Percentiles rank a stretch among this genome's conserved stretches.
Evolutionary conservation across 805 yeast species (phyloP).

Genomic region (Candida endomychidarum): DNA sequence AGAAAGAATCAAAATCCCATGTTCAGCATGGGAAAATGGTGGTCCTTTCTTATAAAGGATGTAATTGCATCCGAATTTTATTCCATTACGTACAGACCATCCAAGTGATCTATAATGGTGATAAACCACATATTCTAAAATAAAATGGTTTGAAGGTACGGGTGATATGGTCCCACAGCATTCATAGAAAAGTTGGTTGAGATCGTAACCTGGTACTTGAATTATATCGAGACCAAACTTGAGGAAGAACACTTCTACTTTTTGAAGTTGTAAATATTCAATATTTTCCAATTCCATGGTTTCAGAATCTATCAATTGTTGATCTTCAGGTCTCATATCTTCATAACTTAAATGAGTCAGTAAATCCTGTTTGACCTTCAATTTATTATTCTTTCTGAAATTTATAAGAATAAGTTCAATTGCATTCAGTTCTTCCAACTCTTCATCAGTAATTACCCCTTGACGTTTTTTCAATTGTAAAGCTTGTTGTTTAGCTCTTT

Average conservation of each 20-base stretch:
- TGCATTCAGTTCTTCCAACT: slow-evolving; percentile 18
- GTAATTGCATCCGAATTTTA: slow-evolving; percentile 88
- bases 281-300: slow-evolving; percentile 19
- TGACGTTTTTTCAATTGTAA: slow-evolving; percentile 50
- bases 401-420: slow-evolving; percentile 19
- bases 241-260: slow-evolving; percentile 74
- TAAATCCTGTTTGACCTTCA: slow-evolving; percentile 13
- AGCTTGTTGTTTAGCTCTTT: slow-evolving; percentile 51
- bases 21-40: slow-evolving; percentile 93
- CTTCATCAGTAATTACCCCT: slow-evolving; percentile 25
- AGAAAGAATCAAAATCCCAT: slow-evolving; percentile 55
- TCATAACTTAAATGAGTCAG: slow-evolving; percentile 11
- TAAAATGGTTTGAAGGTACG: slow-evolving; percentile 30
- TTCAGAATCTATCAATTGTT: slow-evolving; percentile 9
- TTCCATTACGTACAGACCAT: slow-evolving; percentile 92
- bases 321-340: slow-evolving; percentile 18
- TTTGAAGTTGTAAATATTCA: slow-evolving; percentile 67
- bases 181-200: slow-evolving; percentile 21
- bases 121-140: slow-evolving; percentile 67
- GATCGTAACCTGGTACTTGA: slow-evolving; percentile 24
- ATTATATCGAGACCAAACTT: slow-evolving; percentile 54
- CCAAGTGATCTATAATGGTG: slow-evolving; percentile 87
- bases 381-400: slow-evolving; percentile 18
- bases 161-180: slow-evolving; percentile 14
- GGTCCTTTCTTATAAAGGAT: slow-evolving; percentile 88